These are phyloP conservation scores for Yamadazyma dendronema DNA, from an alignment of 1,139 yeast species.

Conservation along the genomic window DNA sequence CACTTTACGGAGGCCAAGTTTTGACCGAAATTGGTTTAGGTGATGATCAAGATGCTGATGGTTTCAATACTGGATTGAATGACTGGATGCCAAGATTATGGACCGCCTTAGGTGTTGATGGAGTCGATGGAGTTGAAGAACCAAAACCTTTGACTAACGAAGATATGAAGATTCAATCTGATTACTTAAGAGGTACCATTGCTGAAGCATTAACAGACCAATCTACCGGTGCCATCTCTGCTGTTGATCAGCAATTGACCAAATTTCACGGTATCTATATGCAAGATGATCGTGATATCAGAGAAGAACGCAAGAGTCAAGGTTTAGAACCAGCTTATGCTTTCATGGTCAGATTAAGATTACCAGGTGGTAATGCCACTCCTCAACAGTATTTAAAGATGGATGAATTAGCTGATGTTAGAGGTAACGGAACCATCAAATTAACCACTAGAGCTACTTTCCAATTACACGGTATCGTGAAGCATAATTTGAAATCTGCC, in stretches of 20 bases:
- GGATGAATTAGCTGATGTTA: conserved; percentile 74
- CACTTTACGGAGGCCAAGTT: conserved; percentile 69
- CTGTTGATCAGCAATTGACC: conserved; percentile 92
- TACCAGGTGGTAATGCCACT: conserved; percentile 90
- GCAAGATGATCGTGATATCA: conserved; percentile 97
- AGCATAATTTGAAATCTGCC: conserved; percentile 84
- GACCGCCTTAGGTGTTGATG: conserved; percentile 87
- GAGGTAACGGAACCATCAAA: conserved; percentile 93
- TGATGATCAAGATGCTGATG: conserved; percentile 97
- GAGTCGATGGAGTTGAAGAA: conserved; percentile 82
- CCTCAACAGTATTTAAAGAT: conserved; percentile 87
- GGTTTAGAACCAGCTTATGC: conserved; percentile 95
- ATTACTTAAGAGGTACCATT: conserved; percentile 90
- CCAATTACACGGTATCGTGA: conserved; percentile 94
- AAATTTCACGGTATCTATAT: conserved; percentile 98
- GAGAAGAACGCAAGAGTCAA: conserved; percentile 88
- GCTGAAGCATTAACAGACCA: conserved; percentile 80
- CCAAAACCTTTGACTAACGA: conserved; percentile 96
- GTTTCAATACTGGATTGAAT: conserved; percentile 83
- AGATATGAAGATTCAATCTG: conserved; percentile 86
- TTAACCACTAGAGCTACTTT: conserved; percentile 96
- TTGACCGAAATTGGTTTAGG: conserved; percentile 81
- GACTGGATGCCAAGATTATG: conserved; percentile 85
- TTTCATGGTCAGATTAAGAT: conserved; percentile 93
- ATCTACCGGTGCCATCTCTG: conserved; percentile 87